A percentile compares a stretch with the other conserved stretches of the same genome.
Conservation (phyloP, 2,329 filamentous ascomycete genomes). For the Trichoderma breve region DNA sequence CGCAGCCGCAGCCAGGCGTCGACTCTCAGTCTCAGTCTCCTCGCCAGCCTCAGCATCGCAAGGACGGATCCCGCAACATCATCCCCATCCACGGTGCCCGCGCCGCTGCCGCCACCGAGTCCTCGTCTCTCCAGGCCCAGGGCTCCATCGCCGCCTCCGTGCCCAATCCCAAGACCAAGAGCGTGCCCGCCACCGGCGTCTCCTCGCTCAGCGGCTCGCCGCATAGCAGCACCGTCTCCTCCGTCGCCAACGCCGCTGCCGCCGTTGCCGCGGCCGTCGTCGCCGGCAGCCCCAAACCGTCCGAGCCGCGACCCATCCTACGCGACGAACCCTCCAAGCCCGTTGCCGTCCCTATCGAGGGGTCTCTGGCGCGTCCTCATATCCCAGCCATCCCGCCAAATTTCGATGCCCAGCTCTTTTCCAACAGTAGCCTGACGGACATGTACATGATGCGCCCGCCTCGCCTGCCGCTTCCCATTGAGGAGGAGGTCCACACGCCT, state of each 20-base stretch:
- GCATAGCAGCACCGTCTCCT: constrained; percentile 38
- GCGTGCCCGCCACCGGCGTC: constrained; percentile 47
- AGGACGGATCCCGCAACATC: constrained; percentile 44
- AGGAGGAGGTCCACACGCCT: constrained; percentile 84
- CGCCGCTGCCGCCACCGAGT: constrained; percentile 59
- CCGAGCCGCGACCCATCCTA: constrained; percentile 25
- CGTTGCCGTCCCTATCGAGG: constrained; percentile 54
- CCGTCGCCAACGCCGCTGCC: constrained; percentile 28
- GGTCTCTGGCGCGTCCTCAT: constrained; percentile 38
- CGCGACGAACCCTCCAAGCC: constrained; percentile 51
- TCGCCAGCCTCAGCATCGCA: constrained; percentile 33
- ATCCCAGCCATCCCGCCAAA: constrained; percentile 33
- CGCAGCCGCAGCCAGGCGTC: constrained; percentile 22
- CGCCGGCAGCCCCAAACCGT: constrained; percentile 26
- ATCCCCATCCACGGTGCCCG: constrained; percentile 55
- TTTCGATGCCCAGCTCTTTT: constrained; percentile 45
- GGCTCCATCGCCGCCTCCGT: constrained; percentile 52
- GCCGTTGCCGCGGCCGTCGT: constrained; percentile 21
- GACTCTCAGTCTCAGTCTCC: constrained; percentile 26
- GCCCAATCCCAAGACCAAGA: constrained; percentile 46
- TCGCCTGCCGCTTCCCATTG: constrained; percentile 86
- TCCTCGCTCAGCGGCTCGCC: constrained; percentile 50
- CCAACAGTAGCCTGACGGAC: constrained; percentile 59
- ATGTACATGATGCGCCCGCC: constrained; percentile 73
- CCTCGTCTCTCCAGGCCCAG: constrained; percentile 59